Conservation (phyloP, 169 alveolate genomes). For the Eimeria tenella region DNA sequence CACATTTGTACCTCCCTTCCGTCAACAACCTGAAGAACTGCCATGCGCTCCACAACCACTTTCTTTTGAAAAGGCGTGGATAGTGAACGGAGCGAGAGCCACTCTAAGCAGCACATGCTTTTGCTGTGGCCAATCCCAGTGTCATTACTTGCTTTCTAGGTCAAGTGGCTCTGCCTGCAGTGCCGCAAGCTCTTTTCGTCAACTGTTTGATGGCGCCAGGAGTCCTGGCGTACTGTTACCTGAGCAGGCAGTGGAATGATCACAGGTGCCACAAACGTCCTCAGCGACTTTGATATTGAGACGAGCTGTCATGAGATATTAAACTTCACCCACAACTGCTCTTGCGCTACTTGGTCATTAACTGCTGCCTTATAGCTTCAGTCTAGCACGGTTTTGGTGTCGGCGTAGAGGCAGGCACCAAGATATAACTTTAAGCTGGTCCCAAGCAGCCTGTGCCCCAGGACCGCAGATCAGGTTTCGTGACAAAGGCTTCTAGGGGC, state of each 20-base stretch:
- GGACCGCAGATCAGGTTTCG: too few species aligned
- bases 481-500: too few species aligned
- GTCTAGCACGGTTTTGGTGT: too few species aligned
- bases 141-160: background rate
- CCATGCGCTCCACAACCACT: background rate
- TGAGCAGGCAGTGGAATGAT: background rate
- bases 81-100: conserved; percentile 23
- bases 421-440: too few species aligned
- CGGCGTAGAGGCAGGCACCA: too few species aligned
- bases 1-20: conserved; percentile 28
- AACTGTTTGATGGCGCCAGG: background rate
- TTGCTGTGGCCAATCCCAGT: conserved; percentile 11
- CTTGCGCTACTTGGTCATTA: too few species aligned
- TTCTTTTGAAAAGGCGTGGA: background rate
- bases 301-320: too few species aligned
- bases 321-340: too few species aligned
- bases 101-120: conserved; percentile 8
- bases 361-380: too few species aligned
- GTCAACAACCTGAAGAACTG: background rate
- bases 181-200: background rate
- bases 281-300: too few species aligned
- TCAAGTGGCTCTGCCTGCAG: background rate
- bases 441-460: too few species aligned
- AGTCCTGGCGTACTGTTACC: background rate
- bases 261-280: background rate